Evolutionary conservation across 495 filamentous ascomycete genomes (phyloP).

Genomic region (Talaromyces borbonicus): DNA sequence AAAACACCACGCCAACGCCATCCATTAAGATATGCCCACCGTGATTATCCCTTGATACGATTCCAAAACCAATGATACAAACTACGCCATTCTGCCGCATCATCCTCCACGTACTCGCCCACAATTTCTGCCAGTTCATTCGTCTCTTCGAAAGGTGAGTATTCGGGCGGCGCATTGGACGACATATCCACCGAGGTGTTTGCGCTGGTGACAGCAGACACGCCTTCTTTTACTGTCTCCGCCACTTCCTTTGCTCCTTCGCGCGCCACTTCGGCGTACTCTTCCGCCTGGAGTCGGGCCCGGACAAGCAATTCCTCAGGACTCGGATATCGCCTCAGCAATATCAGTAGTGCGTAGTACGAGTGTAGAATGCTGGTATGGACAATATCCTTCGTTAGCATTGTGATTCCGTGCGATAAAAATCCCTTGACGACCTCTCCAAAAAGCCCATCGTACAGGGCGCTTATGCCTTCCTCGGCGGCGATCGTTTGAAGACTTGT

Average conservation of each 20-base stretch:
- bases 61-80: constrained; percentile 42
- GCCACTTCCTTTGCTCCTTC: constrained; percentile 32
- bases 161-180: constrained; percentile 11
- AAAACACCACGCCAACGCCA: neutral
- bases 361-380: constrained; percentile 61
- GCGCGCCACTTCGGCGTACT: constrained; percentile 33
- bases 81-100: constrained; percentile 30
- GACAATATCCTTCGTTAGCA: constrained; percentile 77
- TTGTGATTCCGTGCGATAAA: constrained; percentile 80
- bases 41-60: constrained; percentile 4
- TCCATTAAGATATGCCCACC: neutral
- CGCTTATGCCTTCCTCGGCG: constrained; percentile 53
- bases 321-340: constrained; percentile 31
- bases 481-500: constrained; percentile 52
- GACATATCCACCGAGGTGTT: constrained; percentile 27
- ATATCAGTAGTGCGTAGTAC: constrained; percentile 44
- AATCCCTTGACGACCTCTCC: constrained; percentile 79
- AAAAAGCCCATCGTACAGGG: constrained; percentile 66
- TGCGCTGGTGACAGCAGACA: constrained; percentile 19
- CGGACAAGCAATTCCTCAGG: constrained; percentile 33
- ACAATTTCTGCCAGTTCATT: constrained; percentile 40
- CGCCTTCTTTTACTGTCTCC: constrained; percentile 21
- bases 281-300: constrained; percentile 34
- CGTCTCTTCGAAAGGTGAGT: constrained; percentile 15
- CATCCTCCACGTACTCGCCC: constrained; percentile 39